A percentile compares a stretch with the other conserved stretches of the same genome.
Conservation (phyloP, 495 filamentous ascomycete genomes). For the Aspergillus nidulans region DNA sequence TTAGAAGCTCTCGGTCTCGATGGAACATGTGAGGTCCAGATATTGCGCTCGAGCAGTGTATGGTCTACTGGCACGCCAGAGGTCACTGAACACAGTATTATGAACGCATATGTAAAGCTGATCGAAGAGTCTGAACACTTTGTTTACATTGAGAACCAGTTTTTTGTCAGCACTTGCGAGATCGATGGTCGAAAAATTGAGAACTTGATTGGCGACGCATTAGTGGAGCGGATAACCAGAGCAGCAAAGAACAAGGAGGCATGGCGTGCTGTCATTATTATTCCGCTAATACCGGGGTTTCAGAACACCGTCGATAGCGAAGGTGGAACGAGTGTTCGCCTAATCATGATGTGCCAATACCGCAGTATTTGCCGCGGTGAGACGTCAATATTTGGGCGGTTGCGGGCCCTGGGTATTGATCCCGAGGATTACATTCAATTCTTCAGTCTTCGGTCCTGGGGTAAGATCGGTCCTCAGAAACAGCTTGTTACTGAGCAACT, state of each 20-base stretch:
- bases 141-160: constrained; percentile 99
- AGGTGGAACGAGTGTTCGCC: constrained; percentile 86
- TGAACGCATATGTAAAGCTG: constrained; percentile 90
- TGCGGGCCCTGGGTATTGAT: constrained; percentile 79
- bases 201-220: constrained; percentile 90
- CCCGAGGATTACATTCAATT: constrained; percentile 97
- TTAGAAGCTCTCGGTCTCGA: constrained; percentile 81
- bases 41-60: constrained; percentile 79
- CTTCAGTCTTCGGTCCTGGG: constrained; percentile 89
- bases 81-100: constrained; percentile 84
- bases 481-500: constrained; percentile 90
- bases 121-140: constrained; percentile 96
- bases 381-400: constrained; percentile 83
- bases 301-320: constrained; percentile 93
- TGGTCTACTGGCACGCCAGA: constrained; percentile 91
- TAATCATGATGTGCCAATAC: constrained; percentile 98
- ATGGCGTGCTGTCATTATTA: constrained; percentile 91
- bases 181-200: constrained; percentile 82
- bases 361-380: constrained; percentile 94
- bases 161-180: constrained; percentile 93
- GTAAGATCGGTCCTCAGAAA: constrained; percentile 78
- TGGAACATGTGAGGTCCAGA: constrained; percentile 94
- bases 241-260: constrained; percentile 80
- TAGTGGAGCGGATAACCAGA: constrained; percentile 85
- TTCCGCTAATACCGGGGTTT: constrained; percentile 96